These are phyloP conservation scores for Dendrothele bispora DNA, from an alignment of 768 basidiomycete species.

Conservation along the genomic window DNA sequence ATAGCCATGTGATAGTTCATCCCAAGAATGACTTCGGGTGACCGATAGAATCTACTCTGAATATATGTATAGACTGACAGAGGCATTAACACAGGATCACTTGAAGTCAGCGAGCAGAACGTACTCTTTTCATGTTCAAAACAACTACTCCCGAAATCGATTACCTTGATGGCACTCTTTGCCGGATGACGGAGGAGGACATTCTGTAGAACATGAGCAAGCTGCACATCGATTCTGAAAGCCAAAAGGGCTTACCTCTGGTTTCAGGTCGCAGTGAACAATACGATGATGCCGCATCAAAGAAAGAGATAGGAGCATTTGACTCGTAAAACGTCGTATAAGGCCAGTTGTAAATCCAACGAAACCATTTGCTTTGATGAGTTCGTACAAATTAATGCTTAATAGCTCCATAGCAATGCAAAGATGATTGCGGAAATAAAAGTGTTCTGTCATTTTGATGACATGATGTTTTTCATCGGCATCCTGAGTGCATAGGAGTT, in stretches of 20 bases:
- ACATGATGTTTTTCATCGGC: slow-evolving; percentile 96
- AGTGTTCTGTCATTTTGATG: slow-evolving; percentile 97
- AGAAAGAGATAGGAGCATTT: slow-evolving; percentile 89
- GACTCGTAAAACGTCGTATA: slow-evolving; percentile 93
- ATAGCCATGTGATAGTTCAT: slow-evolving; percentile 99
- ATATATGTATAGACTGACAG: slow-evolving; percentile 96
- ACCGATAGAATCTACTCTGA: slow-evolving; percentile 99
- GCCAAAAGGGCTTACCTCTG: slow-evolving; percentile 64
- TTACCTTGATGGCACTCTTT: slow-evolving; percentile 96
- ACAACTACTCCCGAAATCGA: slow-evolving; percentile 98
- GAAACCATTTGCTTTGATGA: slow-evolving; percentile 99
- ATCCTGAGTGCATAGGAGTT: slow-evolving; percentile 54
- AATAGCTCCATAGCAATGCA: slow-evolving; percentile 98
- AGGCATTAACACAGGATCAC: slow-evolving; percentile 10
- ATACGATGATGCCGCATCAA: slow-evolving; percentile 97
- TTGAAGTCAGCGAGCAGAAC: slow-evolving; percentile 25
- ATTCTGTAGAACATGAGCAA: slow-evolving; percentile 55
- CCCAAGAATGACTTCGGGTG: slow-evolving; percentile 97
- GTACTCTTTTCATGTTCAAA: slow-evolving; percentile 97
- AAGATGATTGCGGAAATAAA: slow-evolving; percentile 96
- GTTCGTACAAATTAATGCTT: slow-evolving; percentile 97
- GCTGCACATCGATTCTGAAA: neutral
- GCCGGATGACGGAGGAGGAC: slow-evolving; percentile 92
- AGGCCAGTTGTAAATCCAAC: slow-evolving; percentile 95
- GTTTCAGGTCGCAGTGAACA: slow-evolving; percentile 98